A percentile compares a stretch with the other conserved stretches of the same genome.
Conservation (phyloP, 2,329 filamentous ascomycete species). For the Botrytis fabae region DNA sequence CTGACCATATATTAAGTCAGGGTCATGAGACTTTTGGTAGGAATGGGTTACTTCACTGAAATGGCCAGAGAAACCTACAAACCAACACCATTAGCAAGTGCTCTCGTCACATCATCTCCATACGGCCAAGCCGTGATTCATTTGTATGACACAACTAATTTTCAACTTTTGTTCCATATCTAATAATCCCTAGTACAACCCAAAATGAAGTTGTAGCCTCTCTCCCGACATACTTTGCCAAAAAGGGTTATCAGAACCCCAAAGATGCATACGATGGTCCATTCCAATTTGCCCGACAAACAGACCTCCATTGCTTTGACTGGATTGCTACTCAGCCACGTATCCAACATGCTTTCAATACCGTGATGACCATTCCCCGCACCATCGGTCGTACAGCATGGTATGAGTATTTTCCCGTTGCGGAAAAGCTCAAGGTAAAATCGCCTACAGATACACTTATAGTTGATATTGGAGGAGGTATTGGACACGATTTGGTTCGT, state of each 20-base stretch:
- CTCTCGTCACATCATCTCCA: conserved; percentile 18
- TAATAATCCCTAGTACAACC: conserved; percentile 7
- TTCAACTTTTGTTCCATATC: background rate
- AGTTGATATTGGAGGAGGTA: conserved; percentile 24
- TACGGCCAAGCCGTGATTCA: background rate
- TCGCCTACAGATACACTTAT: conserved; percentile 16
- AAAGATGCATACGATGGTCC: conserved; percentile 26
- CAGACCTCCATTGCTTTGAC: conserved; percentile 26
- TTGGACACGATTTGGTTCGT: conserved; percentile 15
- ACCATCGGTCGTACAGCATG: conserved; percentile 6
- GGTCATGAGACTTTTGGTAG: conserved; percentile 26
- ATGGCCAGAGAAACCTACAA: conserved; percentile 12
- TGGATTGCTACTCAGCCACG: conserved; percentile 25
- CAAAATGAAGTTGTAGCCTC: conserved; percentile 22
- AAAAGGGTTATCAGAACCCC: conserved; percentile 24
- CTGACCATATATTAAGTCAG: conserved; percentile 2
- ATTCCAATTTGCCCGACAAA: conserved; percentile 26
- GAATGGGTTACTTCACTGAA: conserved; percentile 24
- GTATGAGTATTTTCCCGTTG: conserved; percentile 24
- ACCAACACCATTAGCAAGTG: conserved; percentile 13
- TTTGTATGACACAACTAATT: background rate
- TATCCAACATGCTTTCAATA: conserved; percentile 27
- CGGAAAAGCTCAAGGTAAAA: conserved; percentile 15
- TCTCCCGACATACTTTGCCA: conserved; percentile 24
- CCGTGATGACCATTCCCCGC: conserved; percentile 25